phyloP scores from a whole-genome alignment of 1,139 yeast genomes.

The Suhomyces panamericanus region DNA sequence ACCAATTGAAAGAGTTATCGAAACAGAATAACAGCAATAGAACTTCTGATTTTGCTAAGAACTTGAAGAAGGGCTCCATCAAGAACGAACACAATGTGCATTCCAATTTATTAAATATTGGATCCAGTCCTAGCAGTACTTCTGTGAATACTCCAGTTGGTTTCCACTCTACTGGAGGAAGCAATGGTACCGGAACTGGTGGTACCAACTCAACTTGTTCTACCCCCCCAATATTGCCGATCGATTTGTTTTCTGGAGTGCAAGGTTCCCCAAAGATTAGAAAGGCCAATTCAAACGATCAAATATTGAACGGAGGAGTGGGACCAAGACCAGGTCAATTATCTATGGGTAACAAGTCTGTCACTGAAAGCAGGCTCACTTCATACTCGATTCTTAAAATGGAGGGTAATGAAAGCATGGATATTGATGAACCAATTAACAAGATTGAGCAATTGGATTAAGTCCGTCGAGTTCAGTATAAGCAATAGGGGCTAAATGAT shows the following conservation, averaged over 20 bases:
- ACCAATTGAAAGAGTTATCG: slow-evolving; percentile 56
- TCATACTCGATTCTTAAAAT: slow-evolving; percentile 12
- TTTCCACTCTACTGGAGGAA: slow-evolving; percentile 10
- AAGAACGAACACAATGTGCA: slow-evolving; percentile 25
- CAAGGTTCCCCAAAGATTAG: slow-evolving; percentile 22
- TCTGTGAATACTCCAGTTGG: slow-evolving; percentile 10
- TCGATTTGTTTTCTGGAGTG: slow-evolving; percentile 10
- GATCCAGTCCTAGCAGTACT: slow-evolving; percentile 19
- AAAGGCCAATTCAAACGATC: slow-evolving; percentile 33
- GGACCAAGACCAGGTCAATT: slow-evolving; percentile 36
- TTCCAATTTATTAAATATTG: slow-evolving; percentile 20
- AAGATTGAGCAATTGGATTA: slow-evolving; percentile 18
- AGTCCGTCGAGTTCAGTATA: not conserved
- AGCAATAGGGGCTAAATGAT: no score
- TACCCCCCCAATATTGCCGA: slow-evolving; percentile 16
- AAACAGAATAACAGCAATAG: slow-evolving; percentile 49
- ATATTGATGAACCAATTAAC: slow-evolving; percentile 15
- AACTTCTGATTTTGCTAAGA: slow-evolving; percentile 50
- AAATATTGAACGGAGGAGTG: slow-evolving; percentile 13
- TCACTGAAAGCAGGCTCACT: slow-evolving; percentile 33
- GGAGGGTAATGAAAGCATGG: slow-evolving; percentile 16
- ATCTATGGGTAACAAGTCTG: slow-evolving; percentile 30
- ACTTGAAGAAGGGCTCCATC: slow-evolving; percentile 40
- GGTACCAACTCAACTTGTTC: slow-evolving; percentile 17
- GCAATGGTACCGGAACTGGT: slow-evolving; percentile 8